phyloP scores from a whole-genome alignment of 345 rosid genomes.

The Pistacia vera region DNA sequence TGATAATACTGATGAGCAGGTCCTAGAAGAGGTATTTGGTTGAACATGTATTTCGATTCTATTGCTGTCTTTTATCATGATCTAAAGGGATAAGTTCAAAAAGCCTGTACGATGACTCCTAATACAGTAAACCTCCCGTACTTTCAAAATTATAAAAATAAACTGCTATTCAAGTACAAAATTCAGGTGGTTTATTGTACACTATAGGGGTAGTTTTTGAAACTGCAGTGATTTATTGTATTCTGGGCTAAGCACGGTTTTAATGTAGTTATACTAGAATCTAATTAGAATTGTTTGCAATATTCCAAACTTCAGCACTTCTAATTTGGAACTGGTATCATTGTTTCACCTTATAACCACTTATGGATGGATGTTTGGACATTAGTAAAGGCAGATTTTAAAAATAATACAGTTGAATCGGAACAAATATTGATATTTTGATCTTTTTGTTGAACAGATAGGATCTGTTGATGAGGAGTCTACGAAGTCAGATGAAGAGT shows the following conservation, averaged over 20 bases:
- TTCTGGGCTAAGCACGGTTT: no score
- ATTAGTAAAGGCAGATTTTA: neutral
- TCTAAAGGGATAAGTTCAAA: no score
- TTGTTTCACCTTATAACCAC: neutral
- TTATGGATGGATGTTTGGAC: neutral
- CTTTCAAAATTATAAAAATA: no score
- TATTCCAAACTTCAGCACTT: neutral
- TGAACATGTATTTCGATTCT: neutral
- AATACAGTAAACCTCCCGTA: no score
- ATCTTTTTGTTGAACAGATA: conserved; percentile 42
- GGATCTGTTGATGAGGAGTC: conserved; percentile 99
- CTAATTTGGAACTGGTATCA: neutral
- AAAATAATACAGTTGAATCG: neutral
- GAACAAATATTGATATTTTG: neutral
- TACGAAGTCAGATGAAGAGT: conserved; percentile 94
- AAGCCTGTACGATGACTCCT: no score
- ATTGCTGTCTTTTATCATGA: neutral
- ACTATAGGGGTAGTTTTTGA: no score
- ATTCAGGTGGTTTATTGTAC: no score
- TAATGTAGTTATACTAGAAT: neutral
- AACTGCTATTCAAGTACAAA: no score
- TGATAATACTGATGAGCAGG: conserved; percentile 52
- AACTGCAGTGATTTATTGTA: no score
- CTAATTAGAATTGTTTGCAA: neutral
- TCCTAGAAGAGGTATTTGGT: conserved; percentile 70